A percentile compares a stretch with the other conserved stretches of the same genome.
phyloP scores from a whole-genome alignment of 2,329 filamentous ascomycete genomes.

The Sclerotinia minor region DNA sequence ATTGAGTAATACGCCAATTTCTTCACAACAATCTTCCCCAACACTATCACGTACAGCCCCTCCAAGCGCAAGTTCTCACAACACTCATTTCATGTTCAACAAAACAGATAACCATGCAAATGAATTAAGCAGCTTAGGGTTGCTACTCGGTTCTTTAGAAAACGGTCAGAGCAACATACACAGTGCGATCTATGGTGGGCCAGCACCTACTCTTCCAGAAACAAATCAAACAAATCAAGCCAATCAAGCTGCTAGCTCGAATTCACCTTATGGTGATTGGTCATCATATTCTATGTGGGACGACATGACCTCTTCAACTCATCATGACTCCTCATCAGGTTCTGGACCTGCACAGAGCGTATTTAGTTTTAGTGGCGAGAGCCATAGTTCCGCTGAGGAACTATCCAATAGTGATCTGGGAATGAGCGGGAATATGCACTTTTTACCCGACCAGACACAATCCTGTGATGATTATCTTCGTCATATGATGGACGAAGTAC shows the following conservation, averaged over 20 bases:
- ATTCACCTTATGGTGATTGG: conserved; percentile 48
- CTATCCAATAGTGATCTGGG: conserved; percentile 37
- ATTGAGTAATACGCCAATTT: conserved; percentile 49
- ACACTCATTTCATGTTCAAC: conserved; percentile 32
- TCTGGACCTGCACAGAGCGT: conserved; percentile 52
- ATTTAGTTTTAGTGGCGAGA: conserved; percentile 61
- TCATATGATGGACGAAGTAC: background rate
- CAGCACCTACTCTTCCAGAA: conserved; percentile 42
- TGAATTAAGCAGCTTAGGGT: conserved; percentile 67
- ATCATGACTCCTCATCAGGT: conserved; percentile 42
- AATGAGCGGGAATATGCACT: conserved; percentile 9
- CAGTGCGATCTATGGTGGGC: conserved; percentile 75
- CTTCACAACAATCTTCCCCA: conserved; percentile 53
- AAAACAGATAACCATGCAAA: conserved; percentile 47
- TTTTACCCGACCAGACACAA: conserved; percentile 1
- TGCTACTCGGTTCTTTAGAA: conserved; percentile 76
- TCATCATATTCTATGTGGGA: conserved; percentile 55
- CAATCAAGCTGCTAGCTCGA: conserved; percentile 26
- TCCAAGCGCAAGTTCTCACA: conserved; percentile 31
- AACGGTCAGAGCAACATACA: conserved; percentile 81
- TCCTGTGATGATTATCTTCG: background rate
- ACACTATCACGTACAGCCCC: conserved; percentile 33
- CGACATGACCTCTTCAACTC: conserved; percentile 44
- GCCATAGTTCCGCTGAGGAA: conserved; percentile 54
- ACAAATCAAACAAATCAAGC: conserved; percentile 27